These are phyloP conservation scores for Falciphora oryzae DNA, from an alignment of 2,329 filamentous ascomycete species.

Conservation along the genomic window DNA sequence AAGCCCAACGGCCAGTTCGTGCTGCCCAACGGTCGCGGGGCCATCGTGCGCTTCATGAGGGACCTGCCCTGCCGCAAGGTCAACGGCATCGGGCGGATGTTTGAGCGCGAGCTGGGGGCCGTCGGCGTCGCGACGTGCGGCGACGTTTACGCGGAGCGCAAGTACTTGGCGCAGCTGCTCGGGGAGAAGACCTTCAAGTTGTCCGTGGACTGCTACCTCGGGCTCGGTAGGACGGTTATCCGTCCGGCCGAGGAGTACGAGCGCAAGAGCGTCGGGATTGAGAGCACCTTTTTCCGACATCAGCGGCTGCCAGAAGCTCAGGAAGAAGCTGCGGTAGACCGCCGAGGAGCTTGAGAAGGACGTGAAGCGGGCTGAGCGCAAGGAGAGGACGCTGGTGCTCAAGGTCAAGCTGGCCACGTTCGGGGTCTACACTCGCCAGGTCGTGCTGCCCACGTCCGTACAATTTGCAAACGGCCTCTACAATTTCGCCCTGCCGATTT, in stretches of 20 bases:
- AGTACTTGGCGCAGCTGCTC: constrained; percentile 70
- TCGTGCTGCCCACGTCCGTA: constrained; percentile 66
- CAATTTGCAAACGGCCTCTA: constrained; percentile 75
- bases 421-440: constrained; percentile 82
- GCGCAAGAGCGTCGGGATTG: constrained; percentile 88
- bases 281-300: constrained; percentile 87
- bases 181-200: constrained; percentile 90
- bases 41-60: constrained; percentile 82
- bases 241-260: constrained; percentile 86
- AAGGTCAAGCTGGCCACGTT: constrained; percentile 95
- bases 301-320: constrained; percentile 58
- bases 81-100: constrained; percentile 89
- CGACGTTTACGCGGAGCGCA: constrained; percentile 74
- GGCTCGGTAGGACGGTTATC: constrained; percentile 77
- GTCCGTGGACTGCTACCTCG: constrained; percentile 75
- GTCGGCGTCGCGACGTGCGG: constrained; percentile 85
- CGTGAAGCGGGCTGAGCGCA: constrained; percentile 70
- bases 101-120: constrained; percentile 84
- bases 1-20: constrained; percentile 92
- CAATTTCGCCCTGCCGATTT: constrained; percentile 72
- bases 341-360: constrained; percentile 86
- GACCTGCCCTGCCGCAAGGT: constrained; percentile 82
- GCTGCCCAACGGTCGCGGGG: constrained; percentile 63
- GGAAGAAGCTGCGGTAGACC: constrained; percentile 73
- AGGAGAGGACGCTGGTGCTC: constrained; percentile 82